Evolutionary conservation across 2,329 filamentous ascomycete genomes (phyloP).

Genomic region (Diaporthe longicolla): DNA sequence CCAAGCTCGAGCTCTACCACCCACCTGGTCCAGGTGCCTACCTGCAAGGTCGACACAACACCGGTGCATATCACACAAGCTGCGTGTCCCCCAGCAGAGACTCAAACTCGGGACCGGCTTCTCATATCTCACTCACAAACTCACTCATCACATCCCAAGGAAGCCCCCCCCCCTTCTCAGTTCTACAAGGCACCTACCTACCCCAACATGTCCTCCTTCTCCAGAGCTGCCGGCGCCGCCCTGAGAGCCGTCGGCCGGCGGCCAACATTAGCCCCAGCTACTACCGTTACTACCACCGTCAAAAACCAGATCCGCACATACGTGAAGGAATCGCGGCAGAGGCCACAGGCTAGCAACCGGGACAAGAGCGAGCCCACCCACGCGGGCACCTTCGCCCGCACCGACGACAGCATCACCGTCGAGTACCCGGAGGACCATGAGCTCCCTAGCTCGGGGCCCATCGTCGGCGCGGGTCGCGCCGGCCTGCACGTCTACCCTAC

Average conservation of each 20-base stretch:
- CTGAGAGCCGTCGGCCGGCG: conserved; percentile 24
- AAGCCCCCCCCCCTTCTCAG: not conserved
- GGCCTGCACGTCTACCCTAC: conserved; percentile 89
- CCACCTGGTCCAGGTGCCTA: not conserved
- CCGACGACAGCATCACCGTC: conserved; percentile 82
- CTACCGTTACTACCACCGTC: not conserved
- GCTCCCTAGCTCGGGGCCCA: conserved; percentile 78
- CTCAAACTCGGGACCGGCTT: not conserved
- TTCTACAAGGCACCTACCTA: not conserved
- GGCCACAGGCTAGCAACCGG: conserved; percentile 47
- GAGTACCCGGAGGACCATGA: conserved; percentile 83
- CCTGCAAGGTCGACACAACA: conserved; percentile 29
- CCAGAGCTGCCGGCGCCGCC: conserved; percentile 29
- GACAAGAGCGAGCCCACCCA: conserved; percentile 49
- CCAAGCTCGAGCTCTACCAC: not conserved
- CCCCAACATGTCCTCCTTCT: conserved; percentile 33
- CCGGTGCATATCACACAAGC: conserved; percentile 23
- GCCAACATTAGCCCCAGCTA: not conserved
- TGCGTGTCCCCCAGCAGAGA: not conserved
- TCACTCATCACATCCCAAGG: not conserved
- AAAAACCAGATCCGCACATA: conserved; percentile 41
- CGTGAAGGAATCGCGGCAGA: conserved; percentile 48
- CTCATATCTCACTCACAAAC: not conserved
- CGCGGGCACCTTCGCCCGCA: conserved; percentile 81
- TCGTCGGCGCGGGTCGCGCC: conserved; percentile 75